phyloP scores from a whole-genome alignment of 176 grass and related monocot species.

The Cenchrus americanus region DNA sequence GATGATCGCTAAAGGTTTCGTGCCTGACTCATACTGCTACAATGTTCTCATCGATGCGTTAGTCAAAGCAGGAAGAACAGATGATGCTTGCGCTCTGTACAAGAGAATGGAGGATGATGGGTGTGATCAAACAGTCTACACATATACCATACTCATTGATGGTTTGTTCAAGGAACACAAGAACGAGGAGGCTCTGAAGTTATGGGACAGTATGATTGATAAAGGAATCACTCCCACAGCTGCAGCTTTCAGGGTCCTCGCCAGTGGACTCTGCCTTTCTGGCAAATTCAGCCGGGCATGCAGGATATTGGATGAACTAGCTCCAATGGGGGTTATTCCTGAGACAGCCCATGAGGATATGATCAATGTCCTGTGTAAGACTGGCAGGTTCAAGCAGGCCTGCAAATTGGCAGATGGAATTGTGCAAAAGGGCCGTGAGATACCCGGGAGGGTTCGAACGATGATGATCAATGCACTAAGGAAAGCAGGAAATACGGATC shows the following conservation, averaged over 20 bases:
- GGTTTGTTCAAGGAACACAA: conserved; percentile 86
- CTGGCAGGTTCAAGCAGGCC: conserved; percentile 82
- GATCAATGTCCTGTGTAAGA: conserved; percentile 86
- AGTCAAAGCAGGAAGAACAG: conserved; percentile 65
- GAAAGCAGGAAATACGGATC: conserved; percentile 87
- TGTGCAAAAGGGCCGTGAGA: conserved; percentile 75
- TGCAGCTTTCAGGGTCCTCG: conserved; percentile 74
- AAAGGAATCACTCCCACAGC: conserved; percentile 83
- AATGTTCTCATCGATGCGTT: conserved; percentile 75
- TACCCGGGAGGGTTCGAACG: conserved; percentile 81
- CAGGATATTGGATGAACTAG: conserved; percentile 85
- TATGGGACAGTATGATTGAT: conserved; percentile 88
- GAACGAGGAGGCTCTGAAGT: conserved; percentile 80
- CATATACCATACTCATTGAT: conserved; percentile 82
- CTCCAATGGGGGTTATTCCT: conserved; percentile 81
- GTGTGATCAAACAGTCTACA: conserved; percentile 82
- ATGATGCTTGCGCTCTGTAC: conserved; percentile 71
- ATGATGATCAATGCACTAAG: conserved; percentile 91
- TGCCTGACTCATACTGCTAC: conserved; percentile 84
- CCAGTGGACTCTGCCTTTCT: conserved; percentile 77
- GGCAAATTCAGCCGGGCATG: conserved; percentile 92
- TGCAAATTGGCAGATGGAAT: conserved; percentile 94
- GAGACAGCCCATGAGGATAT: conserved; percentile 90
- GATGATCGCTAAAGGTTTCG: conserved; percentile 65
- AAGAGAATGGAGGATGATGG: conserved; percentile 87